phyloP scores from a whole-genome alignment of 805 yeast genomes.

The Wickerhamiella alocasiicola region DNA sequence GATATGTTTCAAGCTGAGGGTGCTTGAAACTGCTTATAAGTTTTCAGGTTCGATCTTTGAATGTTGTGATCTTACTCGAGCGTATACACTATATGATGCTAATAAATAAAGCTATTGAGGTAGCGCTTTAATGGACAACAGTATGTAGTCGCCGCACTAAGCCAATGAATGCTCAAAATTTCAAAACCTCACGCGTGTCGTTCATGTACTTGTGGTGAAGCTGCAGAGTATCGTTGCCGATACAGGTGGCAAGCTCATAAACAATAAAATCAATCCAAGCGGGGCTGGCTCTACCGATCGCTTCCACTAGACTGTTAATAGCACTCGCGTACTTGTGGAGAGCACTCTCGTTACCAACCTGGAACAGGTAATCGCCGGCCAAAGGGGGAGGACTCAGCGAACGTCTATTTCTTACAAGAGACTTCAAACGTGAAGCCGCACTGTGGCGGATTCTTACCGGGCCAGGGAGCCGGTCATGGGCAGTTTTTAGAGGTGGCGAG shows the following conservation, averaged over 20 bases:
- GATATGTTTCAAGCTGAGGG: too few relatives aligned
- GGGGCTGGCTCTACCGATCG: slow-evolving; percentile 1
- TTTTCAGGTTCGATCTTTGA: too few relatives aligned
- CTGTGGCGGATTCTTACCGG: slow-evolving; percentile 4
- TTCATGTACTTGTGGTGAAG: slow-evolving; percentile 9
- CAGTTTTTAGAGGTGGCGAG: slow-evolving; percentile 1
- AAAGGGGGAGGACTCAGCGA: background rate
- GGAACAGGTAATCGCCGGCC: background rate
- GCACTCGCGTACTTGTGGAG: slow-evolving; percentile 7
- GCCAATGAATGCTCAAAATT: background rate
- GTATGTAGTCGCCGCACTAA: too few relatives aligned
- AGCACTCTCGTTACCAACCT: background rate
- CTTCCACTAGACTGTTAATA: slow-evolving; percentile 1
- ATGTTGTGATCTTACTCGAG: too few relatives aligned
- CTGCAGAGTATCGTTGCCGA: slow-evolving; percentile 9
- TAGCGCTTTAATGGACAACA: too few relatives aligned
- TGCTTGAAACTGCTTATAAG: too few relatives aligned
- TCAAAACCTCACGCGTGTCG: background rate
- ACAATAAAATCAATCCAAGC: slow-evolving; percentile 11
- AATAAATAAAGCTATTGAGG: too few relatives aligned
- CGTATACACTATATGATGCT: too few relatives aligned
- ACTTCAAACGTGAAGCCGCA: background rate
- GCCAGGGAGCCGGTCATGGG: slow-evolving; percentile 5
- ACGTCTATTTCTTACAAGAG: slow-evolving; percentile 6
- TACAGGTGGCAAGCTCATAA: slow-evolving; percentile 1